phyloP scores from a whole-genome alignment of 139 green algal genomes.

The Asterochloris erici region DNA sequence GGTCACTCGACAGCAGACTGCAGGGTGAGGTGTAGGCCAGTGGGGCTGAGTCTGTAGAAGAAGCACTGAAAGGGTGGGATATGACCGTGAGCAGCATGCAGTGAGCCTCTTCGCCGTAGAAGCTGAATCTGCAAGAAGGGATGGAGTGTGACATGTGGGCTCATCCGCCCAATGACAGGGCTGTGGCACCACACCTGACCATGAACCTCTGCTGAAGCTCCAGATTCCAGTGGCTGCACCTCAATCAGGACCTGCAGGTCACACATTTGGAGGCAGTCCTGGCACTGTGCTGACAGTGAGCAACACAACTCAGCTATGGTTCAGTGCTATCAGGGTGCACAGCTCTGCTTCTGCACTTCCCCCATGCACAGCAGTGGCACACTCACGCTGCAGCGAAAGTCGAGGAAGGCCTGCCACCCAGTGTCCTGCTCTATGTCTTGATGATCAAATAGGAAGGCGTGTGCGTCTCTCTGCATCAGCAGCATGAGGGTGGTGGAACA shows the following conservation, averaged over 20 bases:
- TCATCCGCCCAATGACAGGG: too few relatives aligned
- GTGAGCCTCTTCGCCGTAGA: too few relatives aligned
- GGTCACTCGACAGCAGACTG: too few relatives aligned
- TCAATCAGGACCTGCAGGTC: background rate
- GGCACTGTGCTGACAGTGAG: background rate
- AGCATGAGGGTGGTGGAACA: background rate
- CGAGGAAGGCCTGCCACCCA: background rate
- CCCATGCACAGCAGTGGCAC: background rate
- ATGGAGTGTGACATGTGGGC: too few relatives aligned
- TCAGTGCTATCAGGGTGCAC: background rate
- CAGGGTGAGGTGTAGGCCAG: too few relatives aligned
- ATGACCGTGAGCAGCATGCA: too few relatives aligned
- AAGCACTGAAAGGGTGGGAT: too few relatives aligned
- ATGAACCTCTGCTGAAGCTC: background rate
- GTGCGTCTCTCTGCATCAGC: background rate
- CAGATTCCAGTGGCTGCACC: background rate
- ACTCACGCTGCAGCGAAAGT: background rate
- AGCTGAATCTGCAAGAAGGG: too few relatives aligned
- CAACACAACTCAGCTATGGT: background rate
- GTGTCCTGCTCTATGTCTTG: background rate
- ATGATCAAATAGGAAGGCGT: background rate
- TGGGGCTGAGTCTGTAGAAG: too few relatives aligned
- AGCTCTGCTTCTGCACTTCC: background rate
- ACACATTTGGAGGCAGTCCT: background rate
- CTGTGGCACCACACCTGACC: background rate